These are phyloP conservation scores for Trichothecium roseum DNA, from an alignment of 2,329 filamentous ascomycete species.

Conservation along the genomic window DNA sequence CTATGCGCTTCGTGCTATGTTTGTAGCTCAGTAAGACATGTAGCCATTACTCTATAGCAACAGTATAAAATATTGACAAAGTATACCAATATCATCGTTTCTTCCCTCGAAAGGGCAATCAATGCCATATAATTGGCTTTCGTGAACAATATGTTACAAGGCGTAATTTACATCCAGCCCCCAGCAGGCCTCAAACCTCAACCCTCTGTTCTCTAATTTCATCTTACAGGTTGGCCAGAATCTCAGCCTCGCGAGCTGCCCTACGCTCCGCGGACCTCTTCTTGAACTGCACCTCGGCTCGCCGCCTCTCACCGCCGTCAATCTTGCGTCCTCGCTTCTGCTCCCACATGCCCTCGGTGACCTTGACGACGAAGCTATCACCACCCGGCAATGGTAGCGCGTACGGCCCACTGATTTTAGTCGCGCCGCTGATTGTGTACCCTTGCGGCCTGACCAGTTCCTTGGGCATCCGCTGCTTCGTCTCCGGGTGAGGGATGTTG, in stretches of 20 bases:
- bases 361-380: constrained; percentile 53
- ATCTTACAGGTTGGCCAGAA: constrained; percentile 19
- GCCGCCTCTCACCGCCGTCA: constrained; percentile 88
- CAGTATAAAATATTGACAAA: too few species aligned
- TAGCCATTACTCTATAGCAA: too few species aligned
- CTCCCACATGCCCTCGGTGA: constrained; percentile 90
- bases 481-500: constrained; percentile 39
- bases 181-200: not conserved
- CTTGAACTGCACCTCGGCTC: constrained; percentile 79
- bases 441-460: constrained; percentile 20
- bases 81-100: too few species aligned
- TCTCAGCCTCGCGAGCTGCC: constrained; percentile 44
- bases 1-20: too few species aligned
- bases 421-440: constrained; percentile 58
- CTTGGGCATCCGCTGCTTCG: constrained; percentile 12
- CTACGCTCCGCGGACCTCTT: constrained; percentile 69
- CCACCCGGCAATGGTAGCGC: constrained; percentile 58
- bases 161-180: constrained; percentile 1
- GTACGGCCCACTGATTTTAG: constrained; percentile 65
- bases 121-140: too few species aligned
- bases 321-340: constrained; percentile 79
- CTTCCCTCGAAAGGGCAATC: too few species aligned
- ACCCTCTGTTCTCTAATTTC: not conserved
- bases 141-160: too few species aligned
- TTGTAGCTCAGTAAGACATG: too few species aligned